phyloP scores from a whole-genome alignment of 106 monocot genomes.

The Phalaenopsis equestris region DNA sequence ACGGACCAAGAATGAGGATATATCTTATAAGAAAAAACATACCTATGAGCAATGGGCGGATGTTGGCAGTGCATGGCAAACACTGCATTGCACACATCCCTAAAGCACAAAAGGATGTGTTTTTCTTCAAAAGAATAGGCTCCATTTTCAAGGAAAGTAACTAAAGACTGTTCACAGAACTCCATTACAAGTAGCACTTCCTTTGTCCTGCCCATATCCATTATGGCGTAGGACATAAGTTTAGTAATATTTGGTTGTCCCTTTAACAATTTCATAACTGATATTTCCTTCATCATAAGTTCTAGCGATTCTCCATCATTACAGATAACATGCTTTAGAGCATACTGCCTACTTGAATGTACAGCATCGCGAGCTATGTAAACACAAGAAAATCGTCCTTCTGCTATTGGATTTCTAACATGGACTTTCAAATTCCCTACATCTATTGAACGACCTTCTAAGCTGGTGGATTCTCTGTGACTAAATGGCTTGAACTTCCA shows the following conservation, averaged over 20 bases:
- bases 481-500: slow-evolving; percentile 55
- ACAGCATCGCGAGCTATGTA: slow-evolving; percentile 35
- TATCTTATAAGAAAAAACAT: background rate
- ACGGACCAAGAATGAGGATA: background rate
- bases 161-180: slow-evolving; percentile 48
- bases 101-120: slow-evolving; percentile 41
- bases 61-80: slow-evolving; percentile 50
- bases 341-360: slow-evolving; percentile 35
- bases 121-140: slow-evolving; percentile 45
- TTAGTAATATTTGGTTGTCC: slow-evolving; percentile 48
- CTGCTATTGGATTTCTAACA: slow-evolving; percentile 34
- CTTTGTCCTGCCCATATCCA: slow-evolving; percentile 43
- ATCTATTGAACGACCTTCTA: slow-evolving; percentile 51
- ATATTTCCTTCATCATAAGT: slow-evolving; percentile 47
- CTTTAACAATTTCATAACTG: slow-evolving; percentile 39
- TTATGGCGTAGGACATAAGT: slow-evolving; percentile 26
- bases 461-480: slow-evolving; percentile 32
- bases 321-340: slow-evolving; percentile 53
- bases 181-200: slow-evolving; percentile 49
- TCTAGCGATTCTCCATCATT: slow-evolving; percentile 46
- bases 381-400: slow-evolving; percentile 52
- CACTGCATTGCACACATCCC: slow-evolving; percentile 48
- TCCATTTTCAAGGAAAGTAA: slow-evolving; percentile 37
- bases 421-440: slow-evolving; percentile 45
- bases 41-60: slow-evolving; percentile 58